phyloP scores from a whole-genome alignment of 768 basidiomycete species.

The Tephrocybe rancida region DNA sequence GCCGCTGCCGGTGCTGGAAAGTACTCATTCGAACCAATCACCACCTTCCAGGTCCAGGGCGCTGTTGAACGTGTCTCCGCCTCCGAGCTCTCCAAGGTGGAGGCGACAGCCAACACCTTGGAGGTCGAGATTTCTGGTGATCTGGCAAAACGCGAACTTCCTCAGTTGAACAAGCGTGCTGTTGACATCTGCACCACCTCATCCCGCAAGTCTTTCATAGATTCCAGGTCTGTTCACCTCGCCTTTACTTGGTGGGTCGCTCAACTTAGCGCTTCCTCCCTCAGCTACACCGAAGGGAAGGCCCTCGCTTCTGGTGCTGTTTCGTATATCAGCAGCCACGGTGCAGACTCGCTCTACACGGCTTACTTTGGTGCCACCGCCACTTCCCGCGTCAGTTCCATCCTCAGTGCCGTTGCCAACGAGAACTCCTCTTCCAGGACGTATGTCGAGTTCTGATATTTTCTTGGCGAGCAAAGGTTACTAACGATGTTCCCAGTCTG shows the following conservation, averaged over 20 bases:
- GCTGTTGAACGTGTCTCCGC: constrained; percentile 17
- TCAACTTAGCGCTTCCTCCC: not conserved
- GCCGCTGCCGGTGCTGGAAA: constrained; percentile 37
- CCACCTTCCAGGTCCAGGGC: constrained; percentile 36
- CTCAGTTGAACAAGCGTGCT: constrained; percentile 37
- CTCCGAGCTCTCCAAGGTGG: constrained; percentile 24
- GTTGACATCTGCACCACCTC: constrained; percentile 36
- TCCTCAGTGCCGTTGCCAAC: constrained; percentile 39
- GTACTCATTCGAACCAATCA: constrained; percentile 41
- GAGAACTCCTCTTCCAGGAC: constrained; percentile 43
- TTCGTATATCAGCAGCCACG: constrained; percentile 37
- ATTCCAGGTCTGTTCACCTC: constrained; percentile 30
- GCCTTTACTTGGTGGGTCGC: not conserved
- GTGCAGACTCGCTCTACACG: constrained; percentile 39
- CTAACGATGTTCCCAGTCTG: constrained; percentile 25
- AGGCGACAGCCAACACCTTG: constrained; percentile 26
- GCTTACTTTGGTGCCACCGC: constrained; percentile 41
- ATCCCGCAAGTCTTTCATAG: constrained; percentile 39
- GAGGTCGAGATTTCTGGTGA: constrained; percentile 38
- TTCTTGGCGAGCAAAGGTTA: not conserved
- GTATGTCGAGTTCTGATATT: constrained; percentile 20
- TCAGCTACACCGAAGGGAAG: constrained; percentile 42
- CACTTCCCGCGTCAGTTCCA: constrained; percentile 34
- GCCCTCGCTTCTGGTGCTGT: constrained; percentile 33
- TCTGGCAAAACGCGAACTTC: constrained; percentile 33